phyloP scores from a whole-genome alignment of 208 protist genomes.

The Acanthamoeba healyi region DNA sequence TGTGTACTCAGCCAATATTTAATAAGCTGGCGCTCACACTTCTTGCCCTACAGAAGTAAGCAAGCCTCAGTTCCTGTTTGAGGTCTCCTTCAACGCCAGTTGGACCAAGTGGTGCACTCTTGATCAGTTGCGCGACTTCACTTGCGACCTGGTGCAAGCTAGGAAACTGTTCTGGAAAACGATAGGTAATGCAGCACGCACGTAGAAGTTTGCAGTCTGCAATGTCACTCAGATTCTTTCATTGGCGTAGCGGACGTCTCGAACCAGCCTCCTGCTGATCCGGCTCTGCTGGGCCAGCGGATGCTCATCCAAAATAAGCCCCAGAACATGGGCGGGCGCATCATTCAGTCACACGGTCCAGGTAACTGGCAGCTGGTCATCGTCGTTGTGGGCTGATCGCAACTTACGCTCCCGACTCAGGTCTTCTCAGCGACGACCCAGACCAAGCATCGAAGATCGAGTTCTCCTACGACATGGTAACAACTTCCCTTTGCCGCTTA shows the following conservation, averaged over 20 bases:
- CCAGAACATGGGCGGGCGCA: background rate
- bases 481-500: background rate
- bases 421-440: background rate
- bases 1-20: no score
- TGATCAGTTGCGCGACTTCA: background rate
- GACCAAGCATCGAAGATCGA: background rate
- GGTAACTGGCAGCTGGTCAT: no score
- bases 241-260: background rate
- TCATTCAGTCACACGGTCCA: background rate
- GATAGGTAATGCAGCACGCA: background rate
- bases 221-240: background rate
- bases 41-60: background rate
- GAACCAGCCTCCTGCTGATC: background rate
- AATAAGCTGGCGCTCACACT: no score
- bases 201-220: no score
- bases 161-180: background rate
- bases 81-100: background rate
- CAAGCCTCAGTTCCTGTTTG: background rate
- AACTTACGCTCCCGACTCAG: no score
- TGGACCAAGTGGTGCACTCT: constrained; percentile 8
- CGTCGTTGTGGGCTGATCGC: no score
- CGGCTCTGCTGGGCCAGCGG: background rate
- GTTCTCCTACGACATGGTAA: background rate
- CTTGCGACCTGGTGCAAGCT: background rate
- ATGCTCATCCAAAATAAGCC: background rate